A percentile compares a stretch with the other conserved stretches of the same genome.
Evolutionary conservation across 2,329 filamentous ascomycete genomes (phyloP).

Genomic region (Cladobotryum mycophilum): DNA sequence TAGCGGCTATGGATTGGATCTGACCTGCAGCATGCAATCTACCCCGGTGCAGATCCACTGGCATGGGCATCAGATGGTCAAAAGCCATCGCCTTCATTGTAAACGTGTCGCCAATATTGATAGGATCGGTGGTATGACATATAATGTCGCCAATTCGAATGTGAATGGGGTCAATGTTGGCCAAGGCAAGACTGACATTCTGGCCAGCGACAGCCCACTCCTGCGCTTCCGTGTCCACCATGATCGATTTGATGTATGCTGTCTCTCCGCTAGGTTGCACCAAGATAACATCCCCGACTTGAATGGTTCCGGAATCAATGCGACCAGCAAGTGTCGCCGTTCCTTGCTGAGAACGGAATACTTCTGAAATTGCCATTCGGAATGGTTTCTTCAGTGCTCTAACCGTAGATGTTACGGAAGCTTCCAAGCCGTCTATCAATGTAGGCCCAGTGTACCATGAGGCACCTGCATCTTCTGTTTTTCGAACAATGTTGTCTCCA

Average conservation of each 20-base stretch:
- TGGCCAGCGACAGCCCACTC: conserved; percentile 95
- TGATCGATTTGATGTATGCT: conserved; percentile 74
- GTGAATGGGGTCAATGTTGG: conserved; percentile 78
- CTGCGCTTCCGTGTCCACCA: conserved; percentile 63
- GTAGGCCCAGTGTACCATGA: conserved; percentile 79
- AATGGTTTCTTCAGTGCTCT: conserved; percentile 72
- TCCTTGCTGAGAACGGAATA: conserved; percentile 76
- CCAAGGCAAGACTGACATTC: conserved; percentile 76
- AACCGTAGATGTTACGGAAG: conserved; percentile 60
- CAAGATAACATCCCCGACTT: conserved; percentile 73
- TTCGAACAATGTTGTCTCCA: conserved; percentile 74
- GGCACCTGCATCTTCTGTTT: conserved; percentile 48
- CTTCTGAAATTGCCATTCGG: conserved; percentile 79
- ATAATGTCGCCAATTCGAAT: conserved; percentile 80
- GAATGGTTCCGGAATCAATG: conserved; percentile 75
- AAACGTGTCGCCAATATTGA: conserved; percentile 66
- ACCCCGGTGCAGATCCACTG: conserved; percentile 82
- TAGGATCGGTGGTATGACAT: conserved; percentile 62
- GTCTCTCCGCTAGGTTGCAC: conserved; percentile 77
- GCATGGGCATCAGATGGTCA: conserved; percentile 82
- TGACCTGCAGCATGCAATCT: conserved; percentile 71
- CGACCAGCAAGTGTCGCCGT: conserved; percentile 81
- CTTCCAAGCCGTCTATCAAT: conserved; percentile 77
- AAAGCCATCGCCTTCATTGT: conserved; percentile 83
- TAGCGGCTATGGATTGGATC: conserved; percentile 64